Percentiles rank a stretch among this genome's conserved stretches.
Conservation (phyloP, 23 red algal genomes). For the Agarophyton chilense region DNA sequence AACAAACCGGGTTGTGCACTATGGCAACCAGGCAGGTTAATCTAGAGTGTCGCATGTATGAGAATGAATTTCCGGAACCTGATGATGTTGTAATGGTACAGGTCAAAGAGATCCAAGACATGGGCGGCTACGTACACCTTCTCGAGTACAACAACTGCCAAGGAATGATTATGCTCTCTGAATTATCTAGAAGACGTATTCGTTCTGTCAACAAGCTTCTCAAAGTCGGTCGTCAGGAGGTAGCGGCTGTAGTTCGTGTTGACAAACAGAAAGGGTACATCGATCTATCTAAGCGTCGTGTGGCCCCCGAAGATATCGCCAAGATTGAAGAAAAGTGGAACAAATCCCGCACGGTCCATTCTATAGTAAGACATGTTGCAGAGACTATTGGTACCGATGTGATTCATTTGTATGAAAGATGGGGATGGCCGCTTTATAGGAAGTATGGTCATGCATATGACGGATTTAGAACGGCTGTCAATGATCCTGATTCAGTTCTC, state of each 20-base stretch:
- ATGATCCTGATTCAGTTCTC: constrained; percentile 83
- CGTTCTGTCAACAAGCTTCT: constrained; percentile 98
- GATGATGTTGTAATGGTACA: constrained; percentile 98
- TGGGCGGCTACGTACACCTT: constrained; percentile 98
- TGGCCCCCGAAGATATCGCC: constrained; percentile 89
- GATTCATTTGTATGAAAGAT: constrained; percentile 92
- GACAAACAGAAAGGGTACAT: constrained; percentile 99
- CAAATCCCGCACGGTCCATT: constrained; percentile 96
- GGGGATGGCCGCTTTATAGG: constrained; percentile 96
- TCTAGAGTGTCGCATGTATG: constrained; percentile 99
- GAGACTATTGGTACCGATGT: constrained; percentile 86
- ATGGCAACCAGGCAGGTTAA: constrained; percentile 77
- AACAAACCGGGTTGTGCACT: too few relatives aligned
- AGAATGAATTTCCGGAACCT: constrained; percentile 95
- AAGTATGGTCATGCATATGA: constrained; percentile 98
- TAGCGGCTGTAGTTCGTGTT: constrained; percentile 93
- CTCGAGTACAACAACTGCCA: constrained; percentile 99
- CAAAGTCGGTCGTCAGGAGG: constrained; percentile 94
- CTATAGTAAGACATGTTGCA: constrained; percentile 96
- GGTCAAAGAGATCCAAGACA: constrained; percentile 99
- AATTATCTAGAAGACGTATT: constrained; percentile 97
- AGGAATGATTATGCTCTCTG: constrained; percentile 99
- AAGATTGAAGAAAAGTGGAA: constrained; percentile 99
- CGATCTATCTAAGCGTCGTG: constrained; percentile 97
- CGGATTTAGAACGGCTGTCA: constrained; percentile 85